phyloP scores from a whole-genome alignment of 768 basidiomycete genomes.

The Leccinum pellstonianum region DNA sequence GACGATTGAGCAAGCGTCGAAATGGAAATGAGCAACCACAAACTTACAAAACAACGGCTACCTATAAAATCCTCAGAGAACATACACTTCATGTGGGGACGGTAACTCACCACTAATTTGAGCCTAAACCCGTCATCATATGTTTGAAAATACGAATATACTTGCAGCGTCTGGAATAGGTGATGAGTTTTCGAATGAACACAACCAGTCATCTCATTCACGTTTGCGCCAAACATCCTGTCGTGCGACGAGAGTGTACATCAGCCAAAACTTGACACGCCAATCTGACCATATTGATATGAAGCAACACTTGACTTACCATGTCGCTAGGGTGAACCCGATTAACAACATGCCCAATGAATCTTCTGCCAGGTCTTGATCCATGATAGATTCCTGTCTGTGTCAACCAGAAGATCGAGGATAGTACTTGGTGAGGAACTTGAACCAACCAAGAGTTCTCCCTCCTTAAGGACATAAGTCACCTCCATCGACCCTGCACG shows the following conservation, averaged over 20 bases:
- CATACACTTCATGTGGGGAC: background rate
- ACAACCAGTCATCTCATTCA: background rate
- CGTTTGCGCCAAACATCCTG: constrained; percentile 18
- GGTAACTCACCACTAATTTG: constrained; percentile 10
- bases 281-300: background rate
- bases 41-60: constrained; percentile 9
- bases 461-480: background rate
- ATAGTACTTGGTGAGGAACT: background rate
- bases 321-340: constrained; percentile 15
- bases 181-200: background rate
- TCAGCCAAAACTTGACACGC: background rate
- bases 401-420: background rate
- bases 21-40: background rate
- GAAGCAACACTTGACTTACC: background rate
- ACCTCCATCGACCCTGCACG: background rate
- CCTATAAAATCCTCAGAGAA: background rate
- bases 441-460: background rate
- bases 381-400: background rate
- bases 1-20: background rate
- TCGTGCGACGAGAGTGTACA: background rate
- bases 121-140: constrained; percentile 3
- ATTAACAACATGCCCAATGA: constrained; percentile 14
- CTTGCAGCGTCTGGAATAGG: constrained; percentile 10
- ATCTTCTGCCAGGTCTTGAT: background rate
- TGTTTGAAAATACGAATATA: constrained; percentile 10